Evolutionary conservation across 1,139 yeast species (phyloP).

Genomic region (Meyerozyma carpophila): DNA sequence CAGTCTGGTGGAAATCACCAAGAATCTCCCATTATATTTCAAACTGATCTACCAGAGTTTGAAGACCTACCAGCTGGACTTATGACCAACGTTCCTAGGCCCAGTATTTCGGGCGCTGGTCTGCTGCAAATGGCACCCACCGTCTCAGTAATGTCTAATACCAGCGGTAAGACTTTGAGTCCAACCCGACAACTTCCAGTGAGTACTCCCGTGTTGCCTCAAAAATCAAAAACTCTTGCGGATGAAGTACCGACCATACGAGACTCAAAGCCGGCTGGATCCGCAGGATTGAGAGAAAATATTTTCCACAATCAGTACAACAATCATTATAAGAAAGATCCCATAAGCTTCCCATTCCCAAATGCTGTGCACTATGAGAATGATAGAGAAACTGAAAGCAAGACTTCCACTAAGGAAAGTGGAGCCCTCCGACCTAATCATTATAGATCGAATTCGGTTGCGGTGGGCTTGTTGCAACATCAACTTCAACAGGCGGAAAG

Average conservation of each 20-base stretch:
- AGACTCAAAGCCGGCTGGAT: neutral
- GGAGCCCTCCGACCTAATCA: slow-evolving; percentile 21
- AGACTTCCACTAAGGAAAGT: slow-evolving; percentile 16
- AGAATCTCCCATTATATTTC: slow-evolving; percentile 22
- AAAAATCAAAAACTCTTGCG: neutral
- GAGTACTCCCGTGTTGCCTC: neutral
- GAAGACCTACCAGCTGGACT: slow-evolving; percentile 42
- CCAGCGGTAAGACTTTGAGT: neutral
- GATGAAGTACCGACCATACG: neutral
- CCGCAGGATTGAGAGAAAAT: neutral
- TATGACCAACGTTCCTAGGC: slow-evolving; percentile 16
- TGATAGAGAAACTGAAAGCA: slow-evolving; percentile 24
- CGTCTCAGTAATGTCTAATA: slow-evolving; percentile 10
- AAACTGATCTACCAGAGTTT: slow-evolving; percentile 29
- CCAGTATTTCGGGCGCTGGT: neutral
- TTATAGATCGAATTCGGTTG: slow-evolving; percentile 37
- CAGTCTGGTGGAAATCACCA: slow-evolving; percentile 8
- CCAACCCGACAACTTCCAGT: neutral
- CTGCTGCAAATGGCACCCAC: slow-evolving; percentile 8
- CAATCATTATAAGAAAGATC: slow-evolving; percentile 45
- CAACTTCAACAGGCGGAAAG: slow-evolving; percentile 4
- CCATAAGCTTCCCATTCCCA: slow-evolving; percentile 34
- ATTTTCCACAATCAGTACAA: slow-evolving; percentile 23
- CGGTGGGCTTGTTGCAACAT: slow-evolving; percentile 37
- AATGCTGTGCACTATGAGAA: slow-evolving; percentile 35